These are phyloP conservation scores for Yamadazyma epiphylla DNA, from an alignment of 1,139 yeast genomes.

Conservation along the genomic window DNA sequence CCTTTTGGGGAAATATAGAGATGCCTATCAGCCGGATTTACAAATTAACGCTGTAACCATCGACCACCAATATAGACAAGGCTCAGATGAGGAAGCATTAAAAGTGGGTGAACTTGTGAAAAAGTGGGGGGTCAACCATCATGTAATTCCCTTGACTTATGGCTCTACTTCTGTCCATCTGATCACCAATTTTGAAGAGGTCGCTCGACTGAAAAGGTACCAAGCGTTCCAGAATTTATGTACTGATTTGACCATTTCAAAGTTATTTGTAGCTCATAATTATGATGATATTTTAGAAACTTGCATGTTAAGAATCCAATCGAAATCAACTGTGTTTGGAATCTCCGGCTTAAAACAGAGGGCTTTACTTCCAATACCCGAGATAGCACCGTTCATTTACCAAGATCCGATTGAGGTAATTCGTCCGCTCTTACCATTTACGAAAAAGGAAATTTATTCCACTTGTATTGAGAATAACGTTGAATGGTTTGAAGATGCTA, in stretches of 20 bases:
- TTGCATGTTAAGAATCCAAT: conserved; percentile 50
- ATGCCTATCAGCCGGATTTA: conserved; percentile 17
- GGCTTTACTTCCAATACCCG: conserved; percentile 24
- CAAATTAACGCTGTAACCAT: conserved; percentile 51
- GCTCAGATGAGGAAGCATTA: conserved; percentile 46
- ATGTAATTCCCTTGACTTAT: conserved; percentile 33
- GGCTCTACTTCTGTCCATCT: conserved; percentile 15
- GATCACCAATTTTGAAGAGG: conserved; percentile 48
- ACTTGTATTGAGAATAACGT: conserved; percentile 42
- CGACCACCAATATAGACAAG: conserved; percentile 51
- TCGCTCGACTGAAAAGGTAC: conserved; percentile 55
- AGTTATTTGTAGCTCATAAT: conserved; percentile 63
- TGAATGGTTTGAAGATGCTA: conserved; percentile 66
- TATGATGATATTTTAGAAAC: conserved; percentile 74
- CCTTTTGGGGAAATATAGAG: conserved; percentile 31
- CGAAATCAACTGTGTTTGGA: conserved; percentile 59
- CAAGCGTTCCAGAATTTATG: conserved; percentile 36
- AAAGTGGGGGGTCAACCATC: conserved; percentile 39
- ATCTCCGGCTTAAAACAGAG: conserved; percentile 36
- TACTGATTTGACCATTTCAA: conserved; percentile 17
- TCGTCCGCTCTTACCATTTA: conserved; percentile 52
- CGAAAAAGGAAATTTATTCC: conserved; percentile 41
- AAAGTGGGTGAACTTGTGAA: conserved; percentile 30
- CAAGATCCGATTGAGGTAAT: conserved; percentile 19
- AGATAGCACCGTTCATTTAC: conserved; percentile 12